Percentiles rank a stretch among this genome's conserved stretches.
These are phyloP conservation scores for Salix caprea DNA, from an alignment of 345 rosid species.

Conservation along the genomic window DNA sequence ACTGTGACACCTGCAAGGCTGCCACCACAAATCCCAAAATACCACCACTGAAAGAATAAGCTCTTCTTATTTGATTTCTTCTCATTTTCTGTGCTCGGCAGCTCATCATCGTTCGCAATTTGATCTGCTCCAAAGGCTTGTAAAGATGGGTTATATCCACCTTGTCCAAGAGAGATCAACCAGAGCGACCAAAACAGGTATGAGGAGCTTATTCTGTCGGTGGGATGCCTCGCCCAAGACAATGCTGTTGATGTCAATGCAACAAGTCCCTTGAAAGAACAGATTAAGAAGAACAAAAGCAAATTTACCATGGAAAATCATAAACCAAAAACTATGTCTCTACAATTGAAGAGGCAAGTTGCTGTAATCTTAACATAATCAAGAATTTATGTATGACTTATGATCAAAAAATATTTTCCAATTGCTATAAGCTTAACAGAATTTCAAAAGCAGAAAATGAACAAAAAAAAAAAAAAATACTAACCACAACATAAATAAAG, in stretches of 20 bases:
- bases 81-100: slow-evolving; percentile 40
- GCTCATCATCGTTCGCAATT: slow-evolving; percentile 43
- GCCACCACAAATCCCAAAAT: slow-evolving; percentile 80
- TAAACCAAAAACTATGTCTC: not conserved
- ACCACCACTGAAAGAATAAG: slow-evolving; percentile 87
- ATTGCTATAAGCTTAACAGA: not conserved
- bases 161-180: slow-evolving; percentile 75
- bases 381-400: not conserved
- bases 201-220: slow-evolving; percentile 36
- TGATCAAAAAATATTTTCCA: not conserved
- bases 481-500: slow-evolving; percentile 69
- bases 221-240: slow-evolving; percentile 42
- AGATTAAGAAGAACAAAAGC: not conserved
- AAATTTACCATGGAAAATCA: slow-evolving; percentile 1
- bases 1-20: slow-evolving; percentile 81
- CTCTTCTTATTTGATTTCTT: slow-evolving; percentile 43
- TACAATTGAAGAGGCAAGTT: not conserved
- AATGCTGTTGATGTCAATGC: slow-evolving; percentile 78
- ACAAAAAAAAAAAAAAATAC: not conserved
- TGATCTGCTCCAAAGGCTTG: slow-evolving; percentile 97
- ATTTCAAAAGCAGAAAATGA: not conserved
- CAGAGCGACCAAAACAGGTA: slow-evolving; percentile 71
- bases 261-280: slow-evolving; percentile 57
- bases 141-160: slow-evolving; percentile 77
- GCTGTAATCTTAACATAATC: not conserved